Evolutionary conservation across 163 green algal species (phyloP).

Genomic region (Volvox carteri): DNA sequence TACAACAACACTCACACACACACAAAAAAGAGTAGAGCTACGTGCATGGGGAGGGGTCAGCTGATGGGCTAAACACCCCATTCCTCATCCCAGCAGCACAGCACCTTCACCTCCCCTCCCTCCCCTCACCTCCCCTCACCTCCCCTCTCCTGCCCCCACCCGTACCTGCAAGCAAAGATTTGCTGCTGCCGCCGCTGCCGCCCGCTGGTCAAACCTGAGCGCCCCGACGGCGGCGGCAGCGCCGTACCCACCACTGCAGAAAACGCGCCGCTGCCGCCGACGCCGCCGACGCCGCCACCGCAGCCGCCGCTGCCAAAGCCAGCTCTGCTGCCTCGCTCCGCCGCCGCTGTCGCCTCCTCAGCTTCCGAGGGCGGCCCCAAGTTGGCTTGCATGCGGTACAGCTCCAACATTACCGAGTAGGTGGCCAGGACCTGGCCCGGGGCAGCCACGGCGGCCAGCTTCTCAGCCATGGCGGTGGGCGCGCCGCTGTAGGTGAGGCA

Average conservation of each 20-base stretch:
- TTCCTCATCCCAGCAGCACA: too few relatives aligned
- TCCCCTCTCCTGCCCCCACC: neutral
- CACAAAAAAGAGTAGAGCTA: too few relatives aligned
- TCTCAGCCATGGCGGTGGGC: neutral
- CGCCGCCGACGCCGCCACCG: too few relatives aligned
- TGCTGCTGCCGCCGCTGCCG: neutral
- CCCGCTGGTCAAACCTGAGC: neutral
- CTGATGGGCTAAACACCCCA: too few relatives aligned
- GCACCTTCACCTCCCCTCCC: too few relatives aligned
- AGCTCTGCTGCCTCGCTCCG: neutral
- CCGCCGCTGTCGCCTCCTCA: neutral
- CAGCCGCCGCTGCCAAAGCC: neutral
- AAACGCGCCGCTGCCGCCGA: neutral
- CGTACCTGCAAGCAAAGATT: slow-evolving; percentile 26
- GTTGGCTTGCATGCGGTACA: slow-evolving; percentile 39
- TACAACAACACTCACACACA: too few relatives aligned
- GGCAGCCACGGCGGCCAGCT: neutral
- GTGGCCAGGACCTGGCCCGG: slow-evolving; percentile 27
- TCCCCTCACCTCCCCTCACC: too few relatives aligned
- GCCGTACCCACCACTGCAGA: slow-evolving; percentile 1
- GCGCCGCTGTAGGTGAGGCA: slow-evolving; percentile 5
- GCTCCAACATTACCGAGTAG: slow-evolving; percentile 1
- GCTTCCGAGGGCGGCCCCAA: neutral
- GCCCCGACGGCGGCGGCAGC: neutral
- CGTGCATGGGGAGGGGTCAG: too few relatives aligned